Evolutionary conservation across 1,284 basidiomycete species (phyloP).

Genomic region (Cutaneotrichosporon daszewskae): DNA sequence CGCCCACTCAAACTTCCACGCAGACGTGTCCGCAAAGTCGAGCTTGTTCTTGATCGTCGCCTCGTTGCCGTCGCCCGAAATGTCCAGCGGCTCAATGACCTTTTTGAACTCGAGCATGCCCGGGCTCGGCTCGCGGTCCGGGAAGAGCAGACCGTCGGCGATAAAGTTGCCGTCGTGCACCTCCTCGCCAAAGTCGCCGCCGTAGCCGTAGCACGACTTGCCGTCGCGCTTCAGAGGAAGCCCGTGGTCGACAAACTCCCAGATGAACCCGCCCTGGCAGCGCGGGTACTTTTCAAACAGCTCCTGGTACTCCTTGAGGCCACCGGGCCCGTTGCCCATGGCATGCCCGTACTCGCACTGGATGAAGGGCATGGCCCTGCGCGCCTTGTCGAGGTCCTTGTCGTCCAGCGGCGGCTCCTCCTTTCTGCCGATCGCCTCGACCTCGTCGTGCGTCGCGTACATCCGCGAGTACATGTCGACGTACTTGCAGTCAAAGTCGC

Average conservation of each 20-base stretch:
- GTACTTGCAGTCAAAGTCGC: constrained; percentile 14
- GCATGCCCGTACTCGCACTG: constrained; percentile 26
- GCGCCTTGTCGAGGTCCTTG: constrained; percentile 6
- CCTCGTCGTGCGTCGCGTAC: constrained; percentile 19
- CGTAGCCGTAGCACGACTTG: constrained; percentile 18
- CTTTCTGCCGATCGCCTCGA: constrained; percentile 14
- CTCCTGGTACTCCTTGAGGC: constrained; percentile 20
- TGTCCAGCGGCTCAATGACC: constrained; percentile 22
- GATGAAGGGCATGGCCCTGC: constrained; percentile 19
- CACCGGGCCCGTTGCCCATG: constrained; percentile 29
- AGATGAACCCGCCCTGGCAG: constrained; percentile 22
- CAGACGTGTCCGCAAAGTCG: constrained; percentile 9
- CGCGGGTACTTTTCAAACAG: constrained; percentile 24
- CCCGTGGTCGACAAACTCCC: constrained; percentile 31
- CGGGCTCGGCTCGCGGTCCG: constrained; percentile 20
- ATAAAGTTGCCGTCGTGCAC: constrained; percentile 24
- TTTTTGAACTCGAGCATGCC: constrained; percentile 18
- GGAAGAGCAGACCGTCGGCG: constrained; percentile 25
- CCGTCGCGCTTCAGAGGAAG: constrained; percentile 12
- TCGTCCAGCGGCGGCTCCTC: constrained; percentile 6
- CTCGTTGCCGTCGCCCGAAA: background rate
- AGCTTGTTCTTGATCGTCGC: constrained; percentile 10
- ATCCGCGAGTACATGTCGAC: constrained; percentile 25
- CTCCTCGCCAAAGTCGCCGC: constrained; percentile 28
- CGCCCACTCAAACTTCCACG: constrained; percentile 16